Evolutionary conservation across 139 green algal genomes (phyloP), one percentile per base, ranked within the genome.

Genomic region (Volvox africanus): DNA sequence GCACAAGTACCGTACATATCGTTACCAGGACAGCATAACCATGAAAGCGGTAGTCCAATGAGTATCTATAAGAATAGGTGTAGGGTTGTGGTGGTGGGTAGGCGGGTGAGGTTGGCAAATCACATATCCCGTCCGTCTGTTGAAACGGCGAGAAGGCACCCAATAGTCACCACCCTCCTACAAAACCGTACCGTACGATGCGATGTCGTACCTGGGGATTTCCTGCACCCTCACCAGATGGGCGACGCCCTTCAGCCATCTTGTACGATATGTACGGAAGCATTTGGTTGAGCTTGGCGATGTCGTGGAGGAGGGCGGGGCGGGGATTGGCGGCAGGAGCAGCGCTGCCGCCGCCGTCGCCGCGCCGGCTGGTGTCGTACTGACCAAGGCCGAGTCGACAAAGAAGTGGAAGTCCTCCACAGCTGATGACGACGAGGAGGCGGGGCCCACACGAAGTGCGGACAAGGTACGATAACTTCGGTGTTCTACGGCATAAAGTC

Each of bases 221-320:
- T n/a, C n/a, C n/a, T 9, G 44, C 44, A 55, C 44, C 5, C 5
- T 24, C 65, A 28, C 24, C 80, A 88, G 82, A 35, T 88, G 82
- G 82, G 82, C 82, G 21, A 88, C 82, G 65, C 82, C 82, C 33
- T 88, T 88, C 62, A 80, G 62, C 62, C 82, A 88, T 61, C 82
- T 88, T 32, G 82, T 88, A 50, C 82, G 65, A 26, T 88, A 88
- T 69, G 82, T 78, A 37, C 65, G 62, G 26, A 79, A 79, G 19
- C 82, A 88, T 61, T 67, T 88, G 21, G 22, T 79, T 2, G 82
- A 88, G 65, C 82, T 88, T 32, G 82, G 82, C 0, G 82, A 88
- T 32, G 82, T 88, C 62, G 33, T 6, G 82, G 82, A 88, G 82
- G 81, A 87, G 28, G n/a, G 12, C 44, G 80, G 19, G 2, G 71